A percentile compares a stretch with the other conserved stretches of the same genome.
These are phyloP conservation scores for Colletotrichum lupini DNA, from an alignment of 2,329 filamentous ascomycete species.

Conservation along the genomic window DNA sequence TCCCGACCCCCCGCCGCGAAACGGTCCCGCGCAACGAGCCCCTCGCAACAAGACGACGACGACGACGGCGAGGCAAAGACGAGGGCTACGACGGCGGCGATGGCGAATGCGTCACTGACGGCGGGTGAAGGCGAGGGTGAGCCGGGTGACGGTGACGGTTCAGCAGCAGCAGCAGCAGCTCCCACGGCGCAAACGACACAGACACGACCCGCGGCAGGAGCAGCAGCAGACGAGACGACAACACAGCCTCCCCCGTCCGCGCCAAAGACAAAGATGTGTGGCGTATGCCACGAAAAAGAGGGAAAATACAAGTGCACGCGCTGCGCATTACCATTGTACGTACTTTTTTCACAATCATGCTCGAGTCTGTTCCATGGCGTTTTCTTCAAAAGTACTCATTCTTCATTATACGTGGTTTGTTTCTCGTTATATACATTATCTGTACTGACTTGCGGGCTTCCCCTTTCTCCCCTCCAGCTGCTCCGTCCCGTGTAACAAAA, in stretches of 20 bases:
- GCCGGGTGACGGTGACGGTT: too few relatives aligned
- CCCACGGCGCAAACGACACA: not conserved
- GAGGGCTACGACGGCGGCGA: conserved; percentile 9
- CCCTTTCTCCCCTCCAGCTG: conserved; percentile 54
- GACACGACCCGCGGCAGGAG: not conserved
- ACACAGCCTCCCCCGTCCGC: not conserved
- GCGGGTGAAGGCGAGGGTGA: not conserved
- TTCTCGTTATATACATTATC: conserved; percentile 27
- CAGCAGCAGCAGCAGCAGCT: not conserved
- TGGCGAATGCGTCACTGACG: conserved; percentile 7
- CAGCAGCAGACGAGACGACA: not conserved
- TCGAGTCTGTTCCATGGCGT: not conserved
- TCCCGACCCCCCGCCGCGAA: not conserved
- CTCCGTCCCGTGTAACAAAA: conserved; percentile 67
- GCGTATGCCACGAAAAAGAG: conserved; percentile 61
- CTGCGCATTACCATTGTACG: conserved; percentile 69
- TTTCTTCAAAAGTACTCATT: not conserved
- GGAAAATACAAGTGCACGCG: conserved; percentile 73
- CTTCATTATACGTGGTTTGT: not conserved
- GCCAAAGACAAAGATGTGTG: conserved; percentile 51
- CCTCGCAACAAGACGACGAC: not conserved
- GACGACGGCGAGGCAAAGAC: conserved; percentile 2
- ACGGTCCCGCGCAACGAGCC: conserved; percentile 22
- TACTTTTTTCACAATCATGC: conserved; percentile 14
- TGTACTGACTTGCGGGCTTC: conserved; percentile 14